phyloP scores from a whole-genome alignment of 2,329 filamentous ascomycete species.

The Botrytis aclada region DNA sequence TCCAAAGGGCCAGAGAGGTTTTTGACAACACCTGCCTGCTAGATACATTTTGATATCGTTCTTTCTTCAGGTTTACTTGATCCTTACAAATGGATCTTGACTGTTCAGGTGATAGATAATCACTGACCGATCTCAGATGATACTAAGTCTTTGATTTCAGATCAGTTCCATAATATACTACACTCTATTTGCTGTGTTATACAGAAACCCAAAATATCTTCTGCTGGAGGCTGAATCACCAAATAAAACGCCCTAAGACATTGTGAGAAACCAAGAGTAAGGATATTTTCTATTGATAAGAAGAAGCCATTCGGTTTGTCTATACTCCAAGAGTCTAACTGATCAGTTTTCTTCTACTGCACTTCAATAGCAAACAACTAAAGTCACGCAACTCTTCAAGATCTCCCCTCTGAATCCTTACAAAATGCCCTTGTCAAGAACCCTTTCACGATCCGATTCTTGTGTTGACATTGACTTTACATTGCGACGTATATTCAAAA shows the following conservation, averaged over 20 bases:
- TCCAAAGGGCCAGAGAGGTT: background rate
- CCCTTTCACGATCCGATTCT: slow-evolving; percentile 46
- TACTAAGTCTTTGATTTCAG: background rate
- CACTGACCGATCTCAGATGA: background rate
- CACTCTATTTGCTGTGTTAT: background rate
- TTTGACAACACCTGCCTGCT: background rate
- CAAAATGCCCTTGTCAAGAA: slow-evolving; percentile 42
- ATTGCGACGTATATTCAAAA: slow-evolving; percentile 69
- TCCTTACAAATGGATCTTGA: background rate
- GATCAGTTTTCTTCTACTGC: background rate
- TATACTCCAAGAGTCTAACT: background rate
- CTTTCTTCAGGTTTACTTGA: background rate
- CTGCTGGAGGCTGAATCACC: background rate
- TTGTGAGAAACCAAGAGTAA: background rate
- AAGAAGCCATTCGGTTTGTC: background rate
- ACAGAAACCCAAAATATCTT: background rate
- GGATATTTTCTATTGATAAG: background rate
- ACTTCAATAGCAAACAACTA: background rate
- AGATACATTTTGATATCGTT: background rate
- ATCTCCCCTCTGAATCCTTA: background rate
- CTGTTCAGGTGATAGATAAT: background rate
- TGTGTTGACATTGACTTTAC: slow-evolving; percentile 71
- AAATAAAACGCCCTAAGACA: background rate
- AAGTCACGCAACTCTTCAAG: background rate
- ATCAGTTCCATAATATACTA: background rate